Percentiles rank a stretch among this genome's conserved stretches.
Evolutionary conservation across 108 stramenopile species (phyloP).

Genomic region (Pseudonitzschia delicatissima): DNA sequence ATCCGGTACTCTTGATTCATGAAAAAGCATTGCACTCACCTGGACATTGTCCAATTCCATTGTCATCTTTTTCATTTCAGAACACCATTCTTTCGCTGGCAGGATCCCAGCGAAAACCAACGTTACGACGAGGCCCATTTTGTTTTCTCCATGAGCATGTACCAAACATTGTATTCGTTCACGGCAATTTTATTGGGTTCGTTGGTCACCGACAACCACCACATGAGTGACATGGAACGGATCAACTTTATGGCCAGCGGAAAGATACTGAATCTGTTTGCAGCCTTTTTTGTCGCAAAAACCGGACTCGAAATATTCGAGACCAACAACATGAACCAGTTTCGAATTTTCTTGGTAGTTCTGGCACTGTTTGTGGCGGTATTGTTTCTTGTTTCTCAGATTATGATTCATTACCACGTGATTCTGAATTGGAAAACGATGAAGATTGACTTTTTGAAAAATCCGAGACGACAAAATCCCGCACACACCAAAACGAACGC

Average conservation of each 20-base stretch:
- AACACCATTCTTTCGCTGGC: slow-evolving; percentile 40
- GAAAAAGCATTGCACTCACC: too few species aligned
- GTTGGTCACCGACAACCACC: slow-evolving; percentile 46
- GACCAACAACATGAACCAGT: slow-evolving; percentile 24
- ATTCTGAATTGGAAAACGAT: slow-evolving; percentile 6
- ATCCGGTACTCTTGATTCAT: too few species aligned
- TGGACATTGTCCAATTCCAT: too few species aligned
- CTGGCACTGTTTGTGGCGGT: slow-evolving; percentile 20
- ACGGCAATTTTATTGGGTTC: slow-evolving; percentile 36
- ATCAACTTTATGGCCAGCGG: slow-evolving; percentile 43
- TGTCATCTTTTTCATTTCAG: too few species aligned
- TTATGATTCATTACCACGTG: slow-evolving; percentile 16
- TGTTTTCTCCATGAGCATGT: slow-evolving; percentile 35
- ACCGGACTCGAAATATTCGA: slow-evolving; percentile 43
- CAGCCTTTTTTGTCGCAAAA: slow-evolving; percentile 33
- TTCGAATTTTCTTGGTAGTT: slow-evolving; percentile 31
- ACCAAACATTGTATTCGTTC: slow-evolving; percentile 46
- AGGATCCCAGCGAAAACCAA: slow-evolving; percentile 1
- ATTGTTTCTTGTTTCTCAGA: slow-evolving; percentile 32
- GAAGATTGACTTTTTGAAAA: slow-evolving; percentile 6
- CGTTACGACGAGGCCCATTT: slow-evolving; percentile 37
- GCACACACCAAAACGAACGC: not conserved
- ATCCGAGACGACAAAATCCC: not conserved
- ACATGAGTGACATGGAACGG: slow-evolving; percentile 41
- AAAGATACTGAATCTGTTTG: slow-evolving; percentile 34